Percentiles rank a stretch among this genome's conserved stretches.
phyloP scores from a whole-genome alignment of 768 basidiomycete genomes.

The Zangia roseola region DNA sequence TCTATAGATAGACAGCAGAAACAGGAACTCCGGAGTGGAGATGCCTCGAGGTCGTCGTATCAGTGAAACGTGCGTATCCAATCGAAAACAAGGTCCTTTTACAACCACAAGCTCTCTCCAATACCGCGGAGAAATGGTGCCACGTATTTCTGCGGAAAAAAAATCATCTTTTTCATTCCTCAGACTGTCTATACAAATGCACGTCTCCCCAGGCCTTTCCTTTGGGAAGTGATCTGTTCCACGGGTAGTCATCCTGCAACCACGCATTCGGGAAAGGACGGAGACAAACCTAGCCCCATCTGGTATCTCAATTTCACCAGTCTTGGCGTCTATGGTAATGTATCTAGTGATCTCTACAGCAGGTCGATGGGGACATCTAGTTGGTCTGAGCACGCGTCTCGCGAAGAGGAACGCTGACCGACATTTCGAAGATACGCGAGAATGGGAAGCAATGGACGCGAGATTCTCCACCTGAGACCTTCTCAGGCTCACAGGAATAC shows the following conservation, averaged over 20 bases:
- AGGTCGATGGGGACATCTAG: slow-evolving; percentile 64
- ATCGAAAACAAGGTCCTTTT: slow-evolving; percentile 8
- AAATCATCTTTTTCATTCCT: slow-evolving; percentile 9
- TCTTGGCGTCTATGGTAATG: slow-evolving; percentile 45
- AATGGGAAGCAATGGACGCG: slow-evolving; percentile 66
- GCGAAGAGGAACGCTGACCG: slow-evolving; percentile 25
- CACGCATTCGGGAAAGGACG: slow-evolving; percentile 3
- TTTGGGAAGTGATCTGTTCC: slow-evolving; percentile 29
- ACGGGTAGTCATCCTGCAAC: slow-evolving; percentile 10
- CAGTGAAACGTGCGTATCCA: slow-evolving; percentile 25
- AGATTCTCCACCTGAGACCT: slow-evolving; percentile 18
- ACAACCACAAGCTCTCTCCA: slow-evolving; percentile 5
- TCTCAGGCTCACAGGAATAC: slow-evolving; percentile 55
- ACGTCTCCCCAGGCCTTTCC: slow-evolving; percentile 37
- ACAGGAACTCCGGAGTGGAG: slow-evolving; percentile 26
- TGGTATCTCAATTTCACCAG: slow-evolving; percentile 53
- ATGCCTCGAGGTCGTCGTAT: slow-evolving; percentile 20
- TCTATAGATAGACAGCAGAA: slow-evolving; percentile 31
- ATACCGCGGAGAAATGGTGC: slow-evolving; percentile 24
- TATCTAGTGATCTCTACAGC: slow-evolving; percentile 69
- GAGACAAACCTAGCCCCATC: slow-evolving; percentile 39
- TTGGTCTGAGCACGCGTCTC: slow-evolving; percentile 4
- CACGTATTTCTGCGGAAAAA: slow-evolving; percentile 7
- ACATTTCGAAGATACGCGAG: slow-evolving; percentile 74
- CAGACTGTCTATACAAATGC: slow-evolving; percentile 18